Evolutionary conservation across 257 asterid genomes (phyloP).

Genomic region (Lavandula angustifolia): DNA sequence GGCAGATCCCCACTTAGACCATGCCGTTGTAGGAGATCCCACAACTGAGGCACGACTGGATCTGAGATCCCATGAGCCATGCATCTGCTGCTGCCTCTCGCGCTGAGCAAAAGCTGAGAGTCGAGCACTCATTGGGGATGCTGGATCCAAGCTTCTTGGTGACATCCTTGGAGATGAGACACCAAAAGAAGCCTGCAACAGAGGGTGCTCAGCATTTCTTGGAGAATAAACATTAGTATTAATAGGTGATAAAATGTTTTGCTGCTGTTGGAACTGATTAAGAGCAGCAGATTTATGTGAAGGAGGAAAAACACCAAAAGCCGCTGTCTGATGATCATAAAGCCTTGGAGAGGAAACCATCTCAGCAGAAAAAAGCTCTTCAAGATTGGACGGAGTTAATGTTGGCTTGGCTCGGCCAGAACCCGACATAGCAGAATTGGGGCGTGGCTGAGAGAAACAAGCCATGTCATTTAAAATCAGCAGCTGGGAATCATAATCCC

Average conservation of each 20-base stretch:
- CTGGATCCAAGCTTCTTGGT: constrained; percentile 71
- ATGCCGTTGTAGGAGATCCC: constrained; percentile 52
- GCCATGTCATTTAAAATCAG: constrained; percentile 58
- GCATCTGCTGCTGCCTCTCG: constrained; percentile 65
- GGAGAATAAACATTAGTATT: constrained; percentile 70
- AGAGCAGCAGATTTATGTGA: constrained; percentile 65
- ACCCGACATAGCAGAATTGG: constrained; percentile 51
- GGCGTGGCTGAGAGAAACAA: constrained; percentile 52
- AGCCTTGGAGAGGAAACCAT: constrained; percentile 66
- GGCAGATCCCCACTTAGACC: constrained; percentile 76
- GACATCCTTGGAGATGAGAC: constrained; percentile 78
- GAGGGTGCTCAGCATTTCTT: constrained; percentile 63
- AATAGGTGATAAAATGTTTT: constrained; percentile 63
- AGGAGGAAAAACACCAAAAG: constrained; percentile 67
- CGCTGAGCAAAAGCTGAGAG: constrained; percentile 57
- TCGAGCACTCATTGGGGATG: constrained; percentile 74
- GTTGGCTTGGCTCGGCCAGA: constrained; percentile 52
- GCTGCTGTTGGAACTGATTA: constrained; percentile 76
- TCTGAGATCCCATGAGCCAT: constrained; percentile 63
- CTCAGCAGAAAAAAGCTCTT: constrained; percentile 79
- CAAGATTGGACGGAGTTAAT: constrained; percentile 83
- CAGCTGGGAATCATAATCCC: constrained; percentile 65
- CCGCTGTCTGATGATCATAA: constrained; percentile 64
- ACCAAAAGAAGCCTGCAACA: constrained; percentile 72
- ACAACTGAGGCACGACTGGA: constrained; percentile 41